Percentiles rank a stretch among this genome's conserved stretches.
phyloP scores from a whole-genome alignment of 2,329 filamentous ascomycete genomes.

The Ceratocystiopsis sp. region DNA sequence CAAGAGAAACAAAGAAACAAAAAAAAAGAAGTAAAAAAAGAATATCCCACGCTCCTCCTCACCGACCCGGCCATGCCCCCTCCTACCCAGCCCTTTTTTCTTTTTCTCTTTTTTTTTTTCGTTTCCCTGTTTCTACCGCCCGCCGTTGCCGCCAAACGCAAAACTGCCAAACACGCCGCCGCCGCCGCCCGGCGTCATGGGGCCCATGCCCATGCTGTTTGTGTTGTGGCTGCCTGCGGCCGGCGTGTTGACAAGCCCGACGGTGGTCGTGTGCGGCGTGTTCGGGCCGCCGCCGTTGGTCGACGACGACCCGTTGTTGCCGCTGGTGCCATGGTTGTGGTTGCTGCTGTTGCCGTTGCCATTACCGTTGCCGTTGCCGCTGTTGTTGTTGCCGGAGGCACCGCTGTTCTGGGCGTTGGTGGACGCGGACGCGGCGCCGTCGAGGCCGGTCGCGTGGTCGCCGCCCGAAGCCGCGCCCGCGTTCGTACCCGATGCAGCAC shows the following conservation, averaged over 20 bases:
- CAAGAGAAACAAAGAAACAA: not conserved
- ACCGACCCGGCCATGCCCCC: no score
- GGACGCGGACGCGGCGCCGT: slow-evolving; percentile 11
- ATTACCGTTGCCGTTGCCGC: slow-evolving; percentile 22
- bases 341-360: slow-evolving; percentile 22
- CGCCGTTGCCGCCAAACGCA: slow-evolving; percentile 24
- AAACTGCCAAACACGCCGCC: slow-evolving; percentile 65
- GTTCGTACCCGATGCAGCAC: not conserved
- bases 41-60: slow-evolving; percentile 1
- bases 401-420: no score
- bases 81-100: not conserved
- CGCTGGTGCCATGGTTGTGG: slow-evolving; percentile 12
- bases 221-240: slow-evolving; percentile 48
- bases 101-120: not conserved
- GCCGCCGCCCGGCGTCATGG: slow-evolving; percentile 62
- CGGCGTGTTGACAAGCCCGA: slow-evolving; percentile 36
- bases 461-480: not conserved
- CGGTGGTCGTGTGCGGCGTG: slow-evolving; percentile 47
- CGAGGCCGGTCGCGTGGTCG: not conserved
- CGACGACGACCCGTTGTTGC: no score
- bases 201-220: slow-evolving; percentile 43
- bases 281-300: slow-evolving; percentile 24
- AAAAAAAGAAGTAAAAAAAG: not conserved
- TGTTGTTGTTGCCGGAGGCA: slow-evolving; percentile 5
- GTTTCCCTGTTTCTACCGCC: slow-evolving; percentile 1